These are phyloP conservation scores for Tetrapyrgos nigripes DNA, from an alignment of 1,284 basidiomycete species.

Conservation along the genomic window DNA sequence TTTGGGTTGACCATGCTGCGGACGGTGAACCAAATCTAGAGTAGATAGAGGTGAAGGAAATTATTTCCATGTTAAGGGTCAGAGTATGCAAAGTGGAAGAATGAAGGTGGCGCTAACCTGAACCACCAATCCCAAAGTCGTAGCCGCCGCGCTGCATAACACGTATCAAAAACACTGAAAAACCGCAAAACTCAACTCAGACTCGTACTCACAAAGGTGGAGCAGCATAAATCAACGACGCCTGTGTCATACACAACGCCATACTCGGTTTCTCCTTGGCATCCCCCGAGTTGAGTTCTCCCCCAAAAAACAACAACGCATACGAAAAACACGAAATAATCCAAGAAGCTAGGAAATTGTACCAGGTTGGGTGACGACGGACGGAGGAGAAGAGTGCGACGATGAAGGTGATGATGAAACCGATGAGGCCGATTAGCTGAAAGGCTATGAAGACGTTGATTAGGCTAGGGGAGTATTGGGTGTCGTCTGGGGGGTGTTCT, in stretches of 20 bases:
- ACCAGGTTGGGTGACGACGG: conserved; percentile 40
- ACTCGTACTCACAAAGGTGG: conserved; percentile 34
- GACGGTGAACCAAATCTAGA: conserved; percentile 18
- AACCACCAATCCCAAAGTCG: conserved; percentile 24
- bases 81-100: too few relatives aligned
- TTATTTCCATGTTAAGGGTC: too few relatives aligned
- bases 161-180: not conserved
- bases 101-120: conserved; percentile 10
- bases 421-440: conserved; percentile 35
- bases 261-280: conserved; percentile 13
- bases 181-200: not conserved
- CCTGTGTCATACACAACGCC: conserved; percentile 36
- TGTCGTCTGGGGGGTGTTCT: not conserved
- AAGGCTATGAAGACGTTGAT: conserved; percentile 35
- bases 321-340: conserved; percentile 42
- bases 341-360: conserved; percentile 43
- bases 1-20: conserved; percentile 2
- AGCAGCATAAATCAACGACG: conserved; percentile 37
- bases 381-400: conserved; percentile 33
- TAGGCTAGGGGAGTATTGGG: conserved; percentile 8
- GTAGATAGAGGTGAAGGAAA: not conserved
- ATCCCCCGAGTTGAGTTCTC: conserved; percentile 26
- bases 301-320: conserved; percentile 33
- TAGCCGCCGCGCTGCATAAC: conserved; percentile 23
- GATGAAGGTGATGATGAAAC: conserved; percentile 33